A percentile compares a stretch with the other conserved stretches of the same genome.
Conservation (phyloP, 2,329 filamentous ascomycete genomes). For the Cladosporium cucumerinum region DNA sequence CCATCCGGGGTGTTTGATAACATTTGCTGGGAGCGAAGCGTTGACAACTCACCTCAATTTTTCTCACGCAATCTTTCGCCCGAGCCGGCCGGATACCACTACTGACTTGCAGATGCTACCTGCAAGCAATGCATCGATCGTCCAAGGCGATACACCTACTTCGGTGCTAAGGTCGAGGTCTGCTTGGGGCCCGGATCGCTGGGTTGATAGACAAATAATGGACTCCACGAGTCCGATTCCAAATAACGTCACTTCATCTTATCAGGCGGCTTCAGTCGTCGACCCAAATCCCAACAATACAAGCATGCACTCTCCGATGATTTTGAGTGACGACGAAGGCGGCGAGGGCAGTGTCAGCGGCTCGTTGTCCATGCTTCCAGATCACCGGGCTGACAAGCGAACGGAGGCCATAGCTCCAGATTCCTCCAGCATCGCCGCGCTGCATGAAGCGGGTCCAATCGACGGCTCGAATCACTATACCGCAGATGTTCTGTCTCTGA, state of each 20-base stretch:
- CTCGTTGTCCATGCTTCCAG: neutral
- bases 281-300: neutral
- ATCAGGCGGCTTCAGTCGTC: neutral
- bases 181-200: neutral
- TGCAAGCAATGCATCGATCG: neutral
- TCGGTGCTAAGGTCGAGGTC: neutral
- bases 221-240: neutral
- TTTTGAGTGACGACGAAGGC: neutral
- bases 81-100: neutral
- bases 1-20: neutral
- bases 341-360: neutral
- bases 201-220: neutral
- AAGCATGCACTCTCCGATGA: neutral
- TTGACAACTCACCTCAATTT: neutral
- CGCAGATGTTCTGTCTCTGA: neutral
- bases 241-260: neutral
- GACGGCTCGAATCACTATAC: neutral
- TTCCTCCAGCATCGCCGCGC: neutral
- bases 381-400: neutral
- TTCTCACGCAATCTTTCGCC: neutral
- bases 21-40: neutral
- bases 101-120: neutral
- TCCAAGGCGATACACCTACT: neutral
- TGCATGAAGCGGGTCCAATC: neutral
- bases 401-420: neutral